Percentiles rank a stretch among this genome's conserved stretches.
Conservation (phyloP, 208 protist genomes). For the Wallacemonas sp. region DNA sequence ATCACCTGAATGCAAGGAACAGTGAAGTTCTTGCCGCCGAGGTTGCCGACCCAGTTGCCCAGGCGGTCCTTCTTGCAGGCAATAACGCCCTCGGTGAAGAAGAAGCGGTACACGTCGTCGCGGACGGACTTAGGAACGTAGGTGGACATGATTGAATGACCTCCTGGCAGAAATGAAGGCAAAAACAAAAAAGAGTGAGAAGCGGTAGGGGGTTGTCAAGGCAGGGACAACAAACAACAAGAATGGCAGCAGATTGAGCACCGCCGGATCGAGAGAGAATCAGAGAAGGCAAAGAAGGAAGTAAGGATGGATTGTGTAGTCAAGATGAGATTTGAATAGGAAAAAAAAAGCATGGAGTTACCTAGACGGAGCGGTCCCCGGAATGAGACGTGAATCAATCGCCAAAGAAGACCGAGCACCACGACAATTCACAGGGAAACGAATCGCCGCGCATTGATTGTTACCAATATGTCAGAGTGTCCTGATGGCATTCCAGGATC, state of each 20-base stretch:
- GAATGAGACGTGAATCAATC: no score
- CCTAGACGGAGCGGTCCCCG: no score
- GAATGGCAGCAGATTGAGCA: background rate
- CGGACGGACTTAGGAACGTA: constrained; percentile 81
- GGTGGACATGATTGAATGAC: constrained; percentile 64
- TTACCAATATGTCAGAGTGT: no score
- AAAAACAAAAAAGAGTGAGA: background rate
- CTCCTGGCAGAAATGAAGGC: background rate
- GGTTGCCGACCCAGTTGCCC: constrained; percentile 79
- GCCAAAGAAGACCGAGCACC: no score
- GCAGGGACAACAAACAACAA: background rate
- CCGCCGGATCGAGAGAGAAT: background rate
- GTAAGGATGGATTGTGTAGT: background rate
- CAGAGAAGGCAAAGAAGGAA: background rate
- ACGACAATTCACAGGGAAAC: no score
- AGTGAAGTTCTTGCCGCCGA: constrained; percentile 77
- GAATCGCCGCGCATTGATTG: no score
- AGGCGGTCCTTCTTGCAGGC: constrained; percentile 92
- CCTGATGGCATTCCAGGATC: no score
- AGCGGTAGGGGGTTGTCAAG: background rate
- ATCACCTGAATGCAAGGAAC: constrained; percentile 84
- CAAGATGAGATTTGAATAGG: no score
- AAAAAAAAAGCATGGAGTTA: no score
- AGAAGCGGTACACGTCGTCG: constrained; percentile 92
- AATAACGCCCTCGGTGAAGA: constrained; percentile 91